Conservation (phyloP, 2,329 filamentous ascomycete species). For the Diaporthe sp. region DNA sequence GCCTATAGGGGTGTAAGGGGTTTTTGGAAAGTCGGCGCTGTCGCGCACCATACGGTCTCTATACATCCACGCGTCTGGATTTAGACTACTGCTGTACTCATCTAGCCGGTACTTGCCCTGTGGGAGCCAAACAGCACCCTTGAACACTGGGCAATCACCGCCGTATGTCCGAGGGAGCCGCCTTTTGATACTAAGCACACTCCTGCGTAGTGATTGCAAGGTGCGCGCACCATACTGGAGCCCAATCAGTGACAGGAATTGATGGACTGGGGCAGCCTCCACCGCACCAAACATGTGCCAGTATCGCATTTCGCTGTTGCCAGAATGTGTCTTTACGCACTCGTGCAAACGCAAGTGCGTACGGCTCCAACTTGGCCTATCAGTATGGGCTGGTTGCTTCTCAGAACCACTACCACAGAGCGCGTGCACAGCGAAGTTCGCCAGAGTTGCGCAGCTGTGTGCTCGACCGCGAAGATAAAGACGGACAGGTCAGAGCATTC, state of each 20-base stretch:
- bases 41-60: neutral
- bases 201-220: neutral
- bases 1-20: no score
- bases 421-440: no score
- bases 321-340: neutral
- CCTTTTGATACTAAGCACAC: neutral
- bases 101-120: neutral
- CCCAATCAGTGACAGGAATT: neutral
- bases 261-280: neutral
- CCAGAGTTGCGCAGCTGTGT: conserved; percentile 11
- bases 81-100: neutral
- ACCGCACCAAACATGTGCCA: neutral
- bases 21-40: no score
- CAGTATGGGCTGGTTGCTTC: neutral
- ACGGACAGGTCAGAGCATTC: neutral
- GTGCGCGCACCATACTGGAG: neutral
- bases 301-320: neutral
- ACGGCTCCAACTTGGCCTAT: no score
- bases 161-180: neutral
- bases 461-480: neutral
- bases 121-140: neutral
- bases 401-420: neutral
- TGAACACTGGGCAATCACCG: neutral
- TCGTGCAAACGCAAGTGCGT: neutral
- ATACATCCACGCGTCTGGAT: neutral